Evolutionary conservation across 305 asterid species (phyloP).

Genomic region (Ajuga reptans): DNA sequence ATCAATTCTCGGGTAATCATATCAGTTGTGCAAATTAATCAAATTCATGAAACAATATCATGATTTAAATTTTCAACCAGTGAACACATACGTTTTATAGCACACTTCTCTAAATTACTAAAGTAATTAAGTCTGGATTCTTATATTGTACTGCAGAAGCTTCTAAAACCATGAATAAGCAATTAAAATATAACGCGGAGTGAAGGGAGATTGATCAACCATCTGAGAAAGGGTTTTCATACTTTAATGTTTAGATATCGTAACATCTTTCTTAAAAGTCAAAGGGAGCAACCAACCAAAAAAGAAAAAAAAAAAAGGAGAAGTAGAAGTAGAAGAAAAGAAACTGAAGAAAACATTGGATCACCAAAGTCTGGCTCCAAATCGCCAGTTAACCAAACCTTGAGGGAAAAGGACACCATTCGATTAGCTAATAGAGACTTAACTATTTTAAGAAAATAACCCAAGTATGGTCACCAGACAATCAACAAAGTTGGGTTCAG

Average conservation of each 20-base stretch:
- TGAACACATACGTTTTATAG: background rate
- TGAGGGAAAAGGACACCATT: background rate
- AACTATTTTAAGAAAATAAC: background rate
- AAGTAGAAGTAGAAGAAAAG: too few relatives aligned
- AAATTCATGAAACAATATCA: slow-evolving; percentile 2
- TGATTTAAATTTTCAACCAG: background rate
- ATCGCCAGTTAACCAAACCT: background rate
- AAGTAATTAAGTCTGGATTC: slow-evolving; percentile 10
- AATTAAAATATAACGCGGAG: background rate
- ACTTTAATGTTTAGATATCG: background rate
- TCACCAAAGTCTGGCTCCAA: background rate
- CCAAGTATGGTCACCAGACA: background rate
- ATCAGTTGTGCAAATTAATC: background rate
- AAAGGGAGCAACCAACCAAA: background rate
- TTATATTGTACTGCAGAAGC: background rate
- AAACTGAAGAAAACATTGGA: background rate
- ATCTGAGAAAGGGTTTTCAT: background rate
- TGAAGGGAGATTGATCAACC: background rate
- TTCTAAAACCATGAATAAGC: background rate
- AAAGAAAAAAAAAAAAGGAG: background rate
- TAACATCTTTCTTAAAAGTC: background rate
- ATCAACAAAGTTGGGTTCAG: background rate
- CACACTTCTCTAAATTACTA: background rate
- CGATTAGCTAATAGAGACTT: background rate
- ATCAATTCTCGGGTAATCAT: background rate